Percentiles rank a stretch among this genome's conserved stretches.
These are phyloP conservation scores for Fusarium sp. DNA, from an alignment of 2,329 filamentous ascomycete genomes.

Conservation along the genomic window DNA sequence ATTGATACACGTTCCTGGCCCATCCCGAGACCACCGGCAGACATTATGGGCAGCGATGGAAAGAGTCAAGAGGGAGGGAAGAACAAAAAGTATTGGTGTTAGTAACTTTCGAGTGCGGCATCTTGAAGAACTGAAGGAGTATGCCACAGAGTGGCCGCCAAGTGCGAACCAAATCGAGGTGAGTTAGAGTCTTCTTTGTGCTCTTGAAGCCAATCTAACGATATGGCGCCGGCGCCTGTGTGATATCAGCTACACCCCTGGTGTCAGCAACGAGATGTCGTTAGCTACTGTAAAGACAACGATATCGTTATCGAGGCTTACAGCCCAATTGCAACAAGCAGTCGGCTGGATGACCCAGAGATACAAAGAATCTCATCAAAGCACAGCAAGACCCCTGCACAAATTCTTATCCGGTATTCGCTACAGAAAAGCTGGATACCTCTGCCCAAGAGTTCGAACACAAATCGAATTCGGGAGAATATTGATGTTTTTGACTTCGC, in stretches of 20 bases:
- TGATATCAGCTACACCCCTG: slow-evolving; percentile 74
- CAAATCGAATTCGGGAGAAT: slow-evolving; percentile 70
- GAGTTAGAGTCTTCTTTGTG: slow-evolving; percentile 42
- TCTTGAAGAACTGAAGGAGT: slow-evolving; percentile 75
- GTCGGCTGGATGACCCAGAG: slow-evolving; percentile 63
- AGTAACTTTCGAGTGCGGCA: slow-evolving; percentile 78
- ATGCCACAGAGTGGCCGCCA: slow-evolving; percentile 76
- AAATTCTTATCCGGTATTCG: slow-evolving; percentile 76
- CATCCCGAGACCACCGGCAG: slow-evolving; percentile 66
- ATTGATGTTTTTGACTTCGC: slow-evolving; percentile 71
- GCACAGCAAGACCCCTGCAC: slow-evolving; percentile 70
- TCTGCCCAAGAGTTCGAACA: slow-evolving; percentile 73
- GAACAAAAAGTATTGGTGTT: slow-evolving; percentile 75
- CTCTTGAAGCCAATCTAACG: neutral
- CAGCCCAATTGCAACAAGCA: slow-evolving; percentile 53
- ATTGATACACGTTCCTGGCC: slow-evolving; percentile 74
- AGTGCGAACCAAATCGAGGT: slow-evolving; percentile 81
- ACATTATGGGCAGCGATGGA: slow-evolving; percentile 76
- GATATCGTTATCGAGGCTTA: slow-evolving; percentile 69
- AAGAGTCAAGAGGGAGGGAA: slow-evolving; percentile 69
- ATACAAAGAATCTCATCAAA: slow-evolving; percentile 68
- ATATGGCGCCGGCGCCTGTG: neutral
- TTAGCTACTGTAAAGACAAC: slow-evolving; percentile 77
- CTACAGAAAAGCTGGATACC: slow-evolving; percentile 78
- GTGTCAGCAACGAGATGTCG: slow-evolving; percentile 66